A percentile compares a stretch with the other conserved stretches of the same genome.
Conservation (phyloP, 2,329 filamentous ascomycete genomes). For the Paecilomyces sp. region DNA sequence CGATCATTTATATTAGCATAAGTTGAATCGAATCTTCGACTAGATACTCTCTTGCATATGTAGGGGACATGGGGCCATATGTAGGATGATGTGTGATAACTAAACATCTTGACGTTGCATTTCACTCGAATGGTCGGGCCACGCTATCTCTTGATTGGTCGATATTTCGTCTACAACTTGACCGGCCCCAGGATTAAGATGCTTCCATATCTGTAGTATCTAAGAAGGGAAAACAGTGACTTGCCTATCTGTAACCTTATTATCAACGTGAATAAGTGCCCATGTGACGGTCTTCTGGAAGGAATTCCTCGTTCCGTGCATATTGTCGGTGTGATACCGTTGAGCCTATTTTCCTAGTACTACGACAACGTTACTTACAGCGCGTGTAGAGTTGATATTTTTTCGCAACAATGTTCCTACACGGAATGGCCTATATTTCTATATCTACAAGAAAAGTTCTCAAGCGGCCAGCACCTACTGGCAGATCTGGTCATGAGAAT, state of each 20-base stretch:
- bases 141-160: not conserved
- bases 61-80: not conserved
- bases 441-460: no score
- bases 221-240: not conserved
- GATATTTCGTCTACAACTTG: not conserved
- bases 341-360: not conserved
- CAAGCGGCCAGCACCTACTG: no score
- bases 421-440: no score
- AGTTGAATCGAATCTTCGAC: not conserved
- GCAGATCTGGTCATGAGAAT: no score
- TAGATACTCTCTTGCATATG: not conserved
- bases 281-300: not conserved
- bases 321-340: not conserved
- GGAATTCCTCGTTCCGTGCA: not conserved
- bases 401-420: no score
- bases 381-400: no score
- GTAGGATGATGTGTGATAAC: not conserved
- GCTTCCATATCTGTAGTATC: not conserved
- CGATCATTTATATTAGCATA: not conserved
- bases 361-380: no score
- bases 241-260: not conserved
- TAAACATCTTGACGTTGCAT: not conserved
- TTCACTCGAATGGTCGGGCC: no score
- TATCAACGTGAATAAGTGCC: not conserved
- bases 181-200: not conserved